phyloP scores from a whole-genome alignment of 371 early-diverging fungal genomes.

The Mortierella sp. region DNA sequence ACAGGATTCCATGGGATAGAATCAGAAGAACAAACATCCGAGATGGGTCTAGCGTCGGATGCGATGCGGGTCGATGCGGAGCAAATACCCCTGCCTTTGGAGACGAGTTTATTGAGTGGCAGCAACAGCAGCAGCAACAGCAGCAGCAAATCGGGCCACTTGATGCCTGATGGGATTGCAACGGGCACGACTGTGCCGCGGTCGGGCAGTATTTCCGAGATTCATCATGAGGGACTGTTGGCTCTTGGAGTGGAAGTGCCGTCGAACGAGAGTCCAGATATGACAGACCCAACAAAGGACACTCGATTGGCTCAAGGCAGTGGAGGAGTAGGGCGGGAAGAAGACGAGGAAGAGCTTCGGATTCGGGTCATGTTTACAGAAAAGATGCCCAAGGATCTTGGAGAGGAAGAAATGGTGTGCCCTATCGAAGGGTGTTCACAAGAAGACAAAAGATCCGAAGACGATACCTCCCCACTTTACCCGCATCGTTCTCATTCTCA shows the following conservation, averaged over 20 bases:
- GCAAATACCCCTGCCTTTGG: no score
- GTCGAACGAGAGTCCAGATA: no score
- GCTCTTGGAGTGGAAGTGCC: no score
- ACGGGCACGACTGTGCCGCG: constrained; percentile 2
- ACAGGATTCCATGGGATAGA: no score
- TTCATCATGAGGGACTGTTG: background rate
- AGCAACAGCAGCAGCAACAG: constrained; percentile 6
- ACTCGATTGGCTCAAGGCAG: background rate
- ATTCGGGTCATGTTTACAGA: constrained; percentile 39
- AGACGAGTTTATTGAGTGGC: background rate
- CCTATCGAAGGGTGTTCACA: no score
- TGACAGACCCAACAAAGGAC: constrained; percentile 1
- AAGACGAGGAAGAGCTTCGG: constrained; percentile 22
- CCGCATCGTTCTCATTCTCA: no score
- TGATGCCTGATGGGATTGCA: background rate
- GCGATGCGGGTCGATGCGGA: no score
- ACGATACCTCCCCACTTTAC: no score
- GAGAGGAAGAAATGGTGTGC: constrained; percentile 16
- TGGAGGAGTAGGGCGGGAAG: constrained; percentile 7
- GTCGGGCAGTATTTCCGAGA: background rate
- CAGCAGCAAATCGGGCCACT: background rate
- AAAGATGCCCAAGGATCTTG: constrained; percentile 50
- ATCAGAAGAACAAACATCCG: no score
- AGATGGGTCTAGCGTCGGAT: no score
- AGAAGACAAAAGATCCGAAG: no score